Evolutionary conservation across 148 eudicot genomes (phyloP).

Genomic region (Rheum nobile): DNA sequence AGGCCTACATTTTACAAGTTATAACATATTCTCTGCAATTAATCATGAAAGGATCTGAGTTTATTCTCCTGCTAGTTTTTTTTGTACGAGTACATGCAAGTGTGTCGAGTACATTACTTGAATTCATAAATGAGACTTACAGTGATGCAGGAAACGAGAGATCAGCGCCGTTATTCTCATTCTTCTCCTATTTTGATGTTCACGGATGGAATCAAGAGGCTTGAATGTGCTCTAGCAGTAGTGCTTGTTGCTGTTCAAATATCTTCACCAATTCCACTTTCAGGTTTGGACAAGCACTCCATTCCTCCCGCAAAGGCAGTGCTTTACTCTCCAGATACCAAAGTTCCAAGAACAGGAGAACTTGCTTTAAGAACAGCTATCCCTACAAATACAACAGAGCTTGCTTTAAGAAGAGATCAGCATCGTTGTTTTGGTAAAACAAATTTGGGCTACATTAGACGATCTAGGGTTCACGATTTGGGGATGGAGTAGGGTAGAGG

Average conservation of each 20-base stretch:
- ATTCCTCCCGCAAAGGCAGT: constrained; percentile 66
- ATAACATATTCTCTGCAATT: neutral
- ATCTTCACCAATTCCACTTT: constrained; percentile 39
- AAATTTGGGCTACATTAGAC: no score
- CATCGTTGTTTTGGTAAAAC: no score
- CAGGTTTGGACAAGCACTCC: constrained; percentile 25
- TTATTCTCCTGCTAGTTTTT: neutral
- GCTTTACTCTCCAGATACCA: constrained; percentile 93
- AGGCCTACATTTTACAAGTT: no score
- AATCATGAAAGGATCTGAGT: neutral
- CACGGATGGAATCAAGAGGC: constrained; percentile 32
- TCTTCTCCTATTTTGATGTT: constrained; percentile 1
- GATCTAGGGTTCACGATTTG: no score
- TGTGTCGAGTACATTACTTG: neutral
- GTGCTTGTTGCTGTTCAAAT: constrained; percentile 43
- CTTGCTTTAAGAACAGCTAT: constrained; percentile 89
- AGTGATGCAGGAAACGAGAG: constrained; percentile 57
- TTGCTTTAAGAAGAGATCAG: no score
- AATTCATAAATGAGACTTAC: constrained; percentile 25
- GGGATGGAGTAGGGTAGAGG: no score
- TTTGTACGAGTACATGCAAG: neutral
- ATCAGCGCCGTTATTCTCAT: constrained; percentile 10
- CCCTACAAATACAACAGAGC: constrained; percentile 78
- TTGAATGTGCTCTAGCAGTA: constrained; percentile 34
- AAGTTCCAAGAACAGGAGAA: constrained; percentile 92